Conservation (phyloP, 2,329 filamentous ascomycete species). For the Exophiala sideris region DNA sequence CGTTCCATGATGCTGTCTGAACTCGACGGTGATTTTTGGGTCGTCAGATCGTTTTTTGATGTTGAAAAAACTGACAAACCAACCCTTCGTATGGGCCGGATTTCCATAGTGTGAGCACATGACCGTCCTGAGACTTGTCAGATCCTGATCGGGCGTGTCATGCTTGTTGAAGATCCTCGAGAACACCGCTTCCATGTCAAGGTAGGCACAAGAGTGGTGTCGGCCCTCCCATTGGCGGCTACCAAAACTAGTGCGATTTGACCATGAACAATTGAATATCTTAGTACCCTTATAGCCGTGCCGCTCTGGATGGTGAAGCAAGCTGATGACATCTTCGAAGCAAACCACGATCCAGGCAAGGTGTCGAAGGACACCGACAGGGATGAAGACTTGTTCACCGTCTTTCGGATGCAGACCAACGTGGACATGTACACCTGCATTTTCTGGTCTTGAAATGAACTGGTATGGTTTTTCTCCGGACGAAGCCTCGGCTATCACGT, state of each 20-base stretch:
- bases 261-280: background rate
- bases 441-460: background rate
- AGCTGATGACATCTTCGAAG: constrained; percentile 16
- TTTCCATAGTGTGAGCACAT: background rate
- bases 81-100: background rate
- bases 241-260: constrained; percentile 1
- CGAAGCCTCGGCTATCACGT: background rate
- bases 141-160: background rate
- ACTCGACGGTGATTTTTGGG: constrained; percentile 15
- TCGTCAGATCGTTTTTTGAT: background rate
- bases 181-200: constrained; percentile 2
- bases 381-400: background rate
- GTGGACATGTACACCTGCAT: constrained; percentile 15
- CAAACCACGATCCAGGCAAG: constrained; percentile 12
- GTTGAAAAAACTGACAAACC: constrained; percentile 17
- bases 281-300: constrained; percentile 6
- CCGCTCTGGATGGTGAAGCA: constrained; percentile 17
- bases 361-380: constrained; percentile 9
- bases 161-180: constrained; percentile 5
- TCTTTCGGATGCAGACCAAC: constrained; percentile 4
- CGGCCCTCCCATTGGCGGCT: background rate
- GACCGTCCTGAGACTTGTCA: background rate
- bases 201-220: background rate
- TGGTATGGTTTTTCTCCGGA: background rate
- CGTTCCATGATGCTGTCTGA: constrained; percentile 20